Conservation (phyloP, 345 rosid genomes). For the Linum lewisii region DNA sequence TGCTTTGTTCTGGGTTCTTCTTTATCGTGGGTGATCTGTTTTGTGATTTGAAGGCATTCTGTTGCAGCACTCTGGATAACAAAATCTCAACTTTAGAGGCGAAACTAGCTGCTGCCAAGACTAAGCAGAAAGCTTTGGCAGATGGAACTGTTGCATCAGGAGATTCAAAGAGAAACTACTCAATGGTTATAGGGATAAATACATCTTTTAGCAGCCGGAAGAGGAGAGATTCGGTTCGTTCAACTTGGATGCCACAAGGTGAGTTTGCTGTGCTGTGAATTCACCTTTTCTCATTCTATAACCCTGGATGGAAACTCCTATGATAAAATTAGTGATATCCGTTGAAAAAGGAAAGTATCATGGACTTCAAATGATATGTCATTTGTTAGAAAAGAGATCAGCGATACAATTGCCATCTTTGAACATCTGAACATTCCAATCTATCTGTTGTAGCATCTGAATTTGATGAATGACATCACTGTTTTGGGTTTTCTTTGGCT, state of each 20-base stretch:
- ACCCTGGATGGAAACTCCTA: too few relatives aligned
- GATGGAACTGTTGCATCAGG: constrained; percentile 6
- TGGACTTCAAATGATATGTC: too few relatives aligned
- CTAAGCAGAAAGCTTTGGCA: constrained; percentile 24
- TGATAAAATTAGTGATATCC: too few relatives aligned
- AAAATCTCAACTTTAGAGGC: constrained; percentile 38
- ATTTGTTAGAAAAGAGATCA: too few relatives aligned
- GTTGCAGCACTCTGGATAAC: constrained; percentile 36
- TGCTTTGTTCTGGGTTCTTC: constrained; percentile 1
- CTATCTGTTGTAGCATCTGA: too few relatives aligned
- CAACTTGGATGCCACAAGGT: constrained; percentile 97
- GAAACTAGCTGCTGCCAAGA: constrained; percentile 38
- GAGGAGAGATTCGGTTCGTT: constrained; percentile 75
- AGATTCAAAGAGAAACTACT: constrained; percentile 30
- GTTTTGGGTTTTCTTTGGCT: too few relatives aligned
- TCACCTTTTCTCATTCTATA: too few relatives aligned
- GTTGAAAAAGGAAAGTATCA: too few relatives aligned
- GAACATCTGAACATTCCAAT: too few relatives aligned
- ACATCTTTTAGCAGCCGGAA: constrained; percentile 78
- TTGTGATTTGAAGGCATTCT: constrained; percentile 4
- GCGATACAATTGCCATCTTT: too few relatives aligned
- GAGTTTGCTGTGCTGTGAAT: constrained; percentile 7
- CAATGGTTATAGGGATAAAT: constrained; percentile 85
- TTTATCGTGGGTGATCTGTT: not conserved
- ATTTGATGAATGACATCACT: too few relatives aligned